A percentile compares a stretch with the other conserved stretches of the same genome.
Conservation (phyloP, 2,329 filamentous ascomycete species). For the Furcasterigmium sp. region DNA sequence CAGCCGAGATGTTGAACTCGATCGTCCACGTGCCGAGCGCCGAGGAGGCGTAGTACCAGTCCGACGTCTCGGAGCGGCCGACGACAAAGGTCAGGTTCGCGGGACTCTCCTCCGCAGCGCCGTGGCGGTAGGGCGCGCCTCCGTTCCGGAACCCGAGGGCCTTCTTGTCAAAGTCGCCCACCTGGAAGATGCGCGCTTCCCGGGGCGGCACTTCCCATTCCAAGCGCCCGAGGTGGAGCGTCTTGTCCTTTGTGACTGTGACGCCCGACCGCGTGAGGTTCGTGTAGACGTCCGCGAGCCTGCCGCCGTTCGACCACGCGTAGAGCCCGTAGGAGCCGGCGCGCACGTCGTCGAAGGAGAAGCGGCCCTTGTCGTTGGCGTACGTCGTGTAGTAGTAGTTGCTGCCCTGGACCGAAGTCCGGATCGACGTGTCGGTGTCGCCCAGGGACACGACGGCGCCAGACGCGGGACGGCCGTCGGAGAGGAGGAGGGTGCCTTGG, state of each 20-base stretch:
- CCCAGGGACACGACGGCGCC: slow-evolving; percentile 40
- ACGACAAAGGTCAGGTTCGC: slow-evolving; percentile 35
- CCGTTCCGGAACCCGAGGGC: slow-evolving; percentile 34
- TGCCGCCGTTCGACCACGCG: slow-evolving; percentile 37
- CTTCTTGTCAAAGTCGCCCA: slow-evolving; percentile 38
- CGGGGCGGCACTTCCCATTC: slow-evolving; percentile 3
- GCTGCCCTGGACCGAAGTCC: slow-evolving; percentile 8
- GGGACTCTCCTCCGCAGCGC: slow-evolving; percentile 31
- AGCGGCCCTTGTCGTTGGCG: slow-evolving; percentile 30
- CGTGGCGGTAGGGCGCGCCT: slow-evolving; percentile 31
- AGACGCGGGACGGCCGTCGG: slow-evolving; percentile 36
- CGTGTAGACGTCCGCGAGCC: slow-evolving; percentile 33
- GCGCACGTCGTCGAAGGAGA: slow-evolving; percentile 33
- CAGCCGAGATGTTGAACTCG: slow-evolving; percentile 11
- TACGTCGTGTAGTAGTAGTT: slow-evolving; percentile 39
- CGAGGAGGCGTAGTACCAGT: slow-evolving; percentile 41
- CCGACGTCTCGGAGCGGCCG: slow-evolving; percentile 22
- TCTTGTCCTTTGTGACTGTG: slow-evolving; percentile 22
- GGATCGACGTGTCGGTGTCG: slow-evolving; percentile 28
- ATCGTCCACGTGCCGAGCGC: slow-evolving; percentile 21
- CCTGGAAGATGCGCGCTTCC: slow-evolving; percentile 31
- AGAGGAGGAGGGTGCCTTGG: slow-evolving; percentile 30
- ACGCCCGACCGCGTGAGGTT: slow-evolving; percentile 28
- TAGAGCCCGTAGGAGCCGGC: slow-evolving; percentile 35
- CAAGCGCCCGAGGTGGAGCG: slow-evolving; percentile 5